Percentiles rank a stretch among this genome's conserved stretches.
phyloP scores from a whole-genome alignment of 129 eudicot species.

The Flaveria trinervia region DNA sequence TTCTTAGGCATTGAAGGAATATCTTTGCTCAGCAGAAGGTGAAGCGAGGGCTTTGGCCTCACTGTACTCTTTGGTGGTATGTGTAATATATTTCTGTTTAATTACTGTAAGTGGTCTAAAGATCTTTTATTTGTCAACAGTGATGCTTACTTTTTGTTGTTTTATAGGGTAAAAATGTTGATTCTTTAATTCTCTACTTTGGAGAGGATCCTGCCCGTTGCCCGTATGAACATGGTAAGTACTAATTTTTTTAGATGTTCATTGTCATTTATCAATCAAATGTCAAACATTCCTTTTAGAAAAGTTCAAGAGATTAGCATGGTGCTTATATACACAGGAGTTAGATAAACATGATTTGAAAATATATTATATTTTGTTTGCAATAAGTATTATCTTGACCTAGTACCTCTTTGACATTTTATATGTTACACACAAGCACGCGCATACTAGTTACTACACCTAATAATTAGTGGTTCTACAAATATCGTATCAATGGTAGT shows the following conservation, averaged over 20 bases:
- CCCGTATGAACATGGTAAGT: conserved; percentile 85
- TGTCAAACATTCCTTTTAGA: too few species aligned
- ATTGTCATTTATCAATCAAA: too few species aligned
- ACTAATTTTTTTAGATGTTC: not conserved
- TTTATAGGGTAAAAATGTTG: conserved; percentile 86
- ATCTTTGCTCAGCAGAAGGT: conserved; percentile 75
- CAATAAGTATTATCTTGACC: too few species aligned
- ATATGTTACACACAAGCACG: too few species aligned
- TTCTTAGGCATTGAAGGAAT: conserved; percentile 73
- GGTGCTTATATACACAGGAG: too few species aligned
- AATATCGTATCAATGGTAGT: too few species aligned
- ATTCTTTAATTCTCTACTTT: conserved; percentile 79
- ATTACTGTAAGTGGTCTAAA: not conserved
- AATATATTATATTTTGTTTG: too few species aligned
- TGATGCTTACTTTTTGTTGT: not conserved
- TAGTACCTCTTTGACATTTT: too few species aligned
- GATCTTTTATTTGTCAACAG: not conserved
- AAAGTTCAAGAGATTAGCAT: too few species aligned
- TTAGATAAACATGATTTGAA: too few species aligned
- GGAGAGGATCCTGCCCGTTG: conserved; percentile 98
- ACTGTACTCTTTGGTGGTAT: conserved; percentile 83
- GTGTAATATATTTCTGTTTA: conserved; percentile 23
- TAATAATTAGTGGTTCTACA: too few species aligned
- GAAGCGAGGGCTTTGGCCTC: conserved; percentile 91
- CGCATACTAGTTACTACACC: too few species aligned